A percentile compares a stretch with the other conserved stretches of the same genome.
Evolutionary conservation across 768 basidiomycete genomes (phyloP).

Genomic region (Suillus weaverae): DNA sequence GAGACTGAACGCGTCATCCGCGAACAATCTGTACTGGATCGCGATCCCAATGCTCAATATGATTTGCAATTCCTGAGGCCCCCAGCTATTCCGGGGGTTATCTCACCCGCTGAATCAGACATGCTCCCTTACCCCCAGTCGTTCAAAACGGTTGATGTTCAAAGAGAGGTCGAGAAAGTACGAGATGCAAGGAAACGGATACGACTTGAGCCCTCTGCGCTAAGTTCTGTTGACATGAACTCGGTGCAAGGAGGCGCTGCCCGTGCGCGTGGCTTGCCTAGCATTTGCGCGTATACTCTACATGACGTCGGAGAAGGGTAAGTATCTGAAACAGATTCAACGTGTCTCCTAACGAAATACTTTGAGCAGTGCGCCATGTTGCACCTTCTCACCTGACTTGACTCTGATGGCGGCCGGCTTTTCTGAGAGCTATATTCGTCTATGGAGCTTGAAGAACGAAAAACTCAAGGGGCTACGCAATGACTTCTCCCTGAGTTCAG

Average conservation of each 20-base stretch:
- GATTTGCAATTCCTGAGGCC: slow-evolving; percentile 59
- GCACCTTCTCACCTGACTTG: slow-evolving; percentile 86
- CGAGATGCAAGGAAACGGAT: slow-evolving; percentile 92
- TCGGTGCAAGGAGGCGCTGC: slow-evolving; percentile 55
- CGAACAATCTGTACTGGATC: slow-evolving; percentile 78
- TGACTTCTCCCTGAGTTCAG: slow-evolving; percentile 65
- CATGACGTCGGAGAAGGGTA: slow-evolving; percentile 97
- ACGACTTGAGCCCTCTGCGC: slow-evolving; percentile 73
- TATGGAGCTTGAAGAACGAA: slow-evolving; percentile 96
- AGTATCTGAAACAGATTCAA: slow-evolving; percentile 26
- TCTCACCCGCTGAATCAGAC: slow-evolving; percentile 68
- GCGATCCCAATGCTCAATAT: slow-evolving; percentile 65
- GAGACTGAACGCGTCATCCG: slow-evolving; percentile 80
- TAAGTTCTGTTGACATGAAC: slow-evolving; percentile 56
- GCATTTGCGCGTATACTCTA: slow-evolving; percentile 92
- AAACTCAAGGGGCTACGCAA: slow-evolving; percentile 75
- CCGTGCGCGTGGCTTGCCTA: slow-evolving; percentile 74
- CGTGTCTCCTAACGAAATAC: slow-evolving; percentile 10
- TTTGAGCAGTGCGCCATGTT: slow-evolving; percentile 69
- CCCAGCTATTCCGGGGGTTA: slow-evolving; percentile 50
- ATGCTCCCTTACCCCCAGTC: slow-evolving; percentile 77
- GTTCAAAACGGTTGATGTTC: slow-evolving; percentile 85
- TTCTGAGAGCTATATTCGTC: slow-evolving; percentile 88
- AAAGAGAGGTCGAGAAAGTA: slow-evolving; percentile 86
- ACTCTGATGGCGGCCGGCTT: slow-evolving; percentile 94